Evolutionary conservation across 2,329 filamentous ascomycete species (phyloP), one percentile per base, ranked within the genome.

Genomic region (Pyricularia grisea): DNA sequence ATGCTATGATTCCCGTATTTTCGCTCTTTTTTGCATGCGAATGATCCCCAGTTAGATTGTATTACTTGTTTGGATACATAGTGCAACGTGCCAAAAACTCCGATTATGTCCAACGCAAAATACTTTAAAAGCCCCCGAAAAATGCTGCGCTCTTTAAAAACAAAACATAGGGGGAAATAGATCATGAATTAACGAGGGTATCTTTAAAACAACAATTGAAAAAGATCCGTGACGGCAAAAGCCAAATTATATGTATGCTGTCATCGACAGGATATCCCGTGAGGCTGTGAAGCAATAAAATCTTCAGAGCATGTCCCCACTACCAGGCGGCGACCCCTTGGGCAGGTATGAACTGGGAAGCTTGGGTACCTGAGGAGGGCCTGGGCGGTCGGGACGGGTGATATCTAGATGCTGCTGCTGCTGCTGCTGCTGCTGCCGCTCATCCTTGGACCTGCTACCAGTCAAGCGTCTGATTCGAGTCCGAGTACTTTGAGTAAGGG

Each of bases 391-490:
- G 11, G 31, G 7, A 17, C 58, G 33, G 11, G 30, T 17, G 23
- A 50, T 25, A 66, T 66, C 65, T 9, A 65, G 30, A 23, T 66
- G 31, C n/a, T n/a, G 66, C 66, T 67, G 66, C 17, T 27, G 63
- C 23, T 66, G 31, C n/a, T n/a, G 66, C 66, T 67, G 66, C 17
- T 27, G 63, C 23, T 33, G 66, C 58, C 71, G 71, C 25, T 77
- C 77, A 50, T 81, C 80, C 20, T 79, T 76, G 1, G 80, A 80
- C 65, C 80, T 74, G 60, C 86, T 85, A 11, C 88, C 87, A 2
- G 89, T 90, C 68, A 91, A 79, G 68, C 88, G 80, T 7, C 88
- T 80, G 80, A 90, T 85, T 10, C 87, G 84, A 14, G 82, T 84
- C 55, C 87, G 80, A 17, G 87, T 87, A 61, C 84, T 82, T 69